Base-by-base conservation (phyloP, 345 rosid species). In the Camelina sativa region DNA sequence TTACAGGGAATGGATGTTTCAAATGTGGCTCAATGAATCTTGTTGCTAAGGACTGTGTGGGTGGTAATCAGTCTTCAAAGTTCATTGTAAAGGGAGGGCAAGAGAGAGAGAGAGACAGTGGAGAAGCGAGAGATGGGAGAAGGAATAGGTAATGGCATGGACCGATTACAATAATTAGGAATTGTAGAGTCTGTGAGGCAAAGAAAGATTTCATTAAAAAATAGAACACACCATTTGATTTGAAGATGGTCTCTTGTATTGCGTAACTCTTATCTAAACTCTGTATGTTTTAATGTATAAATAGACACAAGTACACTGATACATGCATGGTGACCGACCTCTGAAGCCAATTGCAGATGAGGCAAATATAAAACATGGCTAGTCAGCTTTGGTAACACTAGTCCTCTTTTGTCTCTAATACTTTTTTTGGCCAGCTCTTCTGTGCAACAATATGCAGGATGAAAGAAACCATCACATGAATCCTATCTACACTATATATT, bases 21-120 rank as follows among this genome's bases (percentile, higher is more conserved):
- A 85, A 88, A 77, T 91, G 97, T 57, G 97, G 98, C 41, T 87
- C 88, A 53, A 62, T 48, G 6, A 97, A 91, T 79, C 98, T 91
- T 80, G 70, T 85, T 56, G 96, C 91, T 3, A 91, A 80, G 85
- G 90, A 93, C 71, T 91, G 98, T 78, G 71, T 80, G 9, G 94
- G 86, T 40, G 86, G 75, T 65, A 82, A 79, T 41, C 86, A 78
- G 56, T 74, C 84, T 61, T 67, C 88, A n/a, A 89, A 87, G 61
- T 88, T 85, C 73, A 78, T 87, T 8, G 70, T 91, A 19, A 93
- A 85, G 79, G 93, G 38, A 7, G 38, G 38, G 8, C 11, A 37
- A 37, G 40, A 37, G 40, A 37, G 40, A 35, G 84, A 37, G 2
- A 38, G 62, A 37, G 72, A 23, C 7, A 51, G 30, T 52, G 56